Conservation (phyloP, 306 rosid species). For the Medicago truncatula region MtrunA17r5.0-ANR NC_053043.1:48200501-48201000, state of each 20-base stretch:
- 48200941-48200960: constrained; percentile 12
- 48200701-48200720: constrained; percentile 78
- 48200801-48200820: constrained; percentile 52
- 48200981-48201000: not conserved
- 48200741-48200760: constrained; percentile 53
- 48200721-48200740: constrained; percentile 53
- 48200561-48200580: constrained; percentile 18
- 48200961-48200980: not conserved
- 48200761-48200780: constrained; percentile 35
- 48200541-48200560: not conserved
- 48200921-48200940: not conserved
- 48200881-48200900: constrained; percentile 9
- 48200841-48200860: not conserved
- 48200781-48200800: constrained; percentile 70
- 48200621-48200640: constrained; percentile 78
- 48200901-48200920: not conserved
- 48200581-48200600: constrained; percentile 10
- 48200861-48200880: not conserved
- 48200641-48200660: constrained; percentile 65
- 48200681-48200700: constrained; percentile 64
- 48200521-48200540: not conserved
- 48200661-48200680: constrained; percentile 77
- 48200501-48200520: constrained; percentile 10
- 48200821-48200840: constrained; percentile 47
- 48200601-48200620: constrained; percentile 68